phyloP scores from a whole-genome alignment of 306 rosid species.

The Sicyos edulis region DNA sequence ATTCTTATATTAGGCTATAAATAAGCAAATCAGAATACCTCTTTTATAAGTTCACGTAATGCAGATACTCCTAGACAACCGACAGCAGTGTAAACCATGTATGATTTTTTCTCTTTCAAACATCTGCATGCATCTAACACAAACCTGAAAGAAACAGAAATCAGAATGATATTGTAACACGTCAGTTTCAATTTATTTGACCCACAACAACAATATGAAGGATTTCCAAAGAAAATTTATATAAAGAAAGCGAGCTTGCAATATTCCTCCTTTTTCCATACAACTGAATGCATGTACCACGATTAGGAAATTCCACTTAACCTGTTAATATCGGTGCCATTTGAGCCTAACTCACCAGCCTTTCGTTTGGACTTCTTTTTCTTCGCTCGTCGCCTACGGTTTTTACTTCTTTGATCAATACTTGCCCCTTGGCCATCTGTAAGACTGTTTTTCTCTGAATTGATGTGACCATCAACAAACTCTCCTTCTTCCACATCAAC shows the following conservation, averaged over 20 bases:
- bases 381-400: constrained; percentile 38
- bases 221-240: background rate
- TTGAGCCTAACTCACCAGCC: constrained; percentile 30
- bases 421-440: constrained; percentile 26
- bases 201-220: background rate
- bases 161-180: constrained; percentile 19
- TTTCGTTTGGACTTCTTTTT: constrained; percentile 62
- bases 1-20: background rate
- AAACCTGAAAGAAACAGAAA: constrained; percentile 46
- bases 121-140: constrained; percentile 59
- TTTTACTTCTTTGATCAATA: constrained; percentile 32
- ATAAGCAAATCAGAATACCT: constrained; percentile 44
- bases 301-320: constrained; percentile 14
- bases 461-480: constrained; percentile 36
- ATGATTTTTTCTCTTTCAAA: constrained; percentile 72
- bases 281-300: background rate
- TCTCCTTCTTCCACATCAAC: constrained; percentile 83
- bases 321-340: constrained; percentile 53
- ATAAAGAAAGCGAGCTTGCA: background rate
- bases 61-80: constrained; percentile 82
- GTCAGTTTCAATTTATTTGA: background rate
- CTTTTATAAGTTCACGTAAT: constrained; percentile 61
- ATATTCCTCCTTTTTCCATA: background rate
- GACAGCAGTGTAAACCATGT: constrained; percentile 80
- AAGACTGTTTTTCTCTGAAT: constrained; percentile 25